Evolutionary conservation across 345 rosid genomes (phyloP).

Genomic region (Alliaria petiolata): DNA sequence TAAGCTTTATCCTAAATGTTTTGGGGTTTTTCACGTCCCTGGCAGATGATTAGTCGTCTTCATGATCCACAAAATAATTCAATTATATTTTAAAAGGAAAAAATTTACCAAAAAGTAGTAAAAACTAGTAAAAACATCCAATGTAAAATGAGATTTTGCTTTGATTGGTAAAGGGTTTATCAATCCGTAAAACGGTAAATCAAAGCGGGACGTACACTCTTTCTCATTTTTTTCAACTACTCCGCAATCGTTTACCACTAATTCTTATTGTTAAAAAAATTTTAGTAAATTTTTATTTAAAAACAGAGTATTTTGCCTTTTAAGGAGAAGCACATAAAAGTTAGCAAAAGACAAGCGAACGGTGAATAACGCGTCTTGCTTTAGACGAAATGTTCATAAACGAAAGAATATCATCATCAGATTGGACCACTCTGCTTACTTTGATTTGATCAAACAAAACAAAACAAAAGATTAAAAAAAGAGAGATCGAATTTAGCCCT

Average conservation of each 20-base stretch:
- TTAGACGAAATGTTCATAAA: constrained; percentile 2
- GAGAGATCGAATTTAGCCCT: neutral
- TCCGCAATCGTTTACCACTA: too few relatives aligned
- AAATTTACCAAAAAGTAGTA: too few relatives aligned
- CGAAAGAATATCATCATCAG: neutral
- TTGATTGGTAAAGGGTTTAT: neutral
- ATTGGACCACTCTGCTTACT: constrained; percentile 4
- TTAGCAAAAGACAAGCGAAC: neutral
- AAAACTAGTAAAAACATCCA: too few relatives aligned
- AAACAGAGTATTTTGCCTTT: neutral
- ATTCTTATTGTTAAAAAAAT: too few relatives aligned
- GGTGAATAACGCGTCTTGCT: constrained; percentile 18
- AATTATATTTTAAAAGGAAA: too few relatives aligned
- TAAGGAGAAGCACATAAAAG: neutral
- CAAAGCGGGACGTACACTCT: too few relatives aligned
- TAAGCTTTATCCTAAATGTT: constrained; percentile 3
- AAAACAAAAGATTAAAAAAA: neutral
- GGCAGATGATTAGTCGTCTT: neutral
- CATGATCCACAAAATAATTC: neutral
- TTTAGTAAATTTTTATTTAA: too few relatives aligned
- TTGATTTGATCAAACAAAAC: constrained; percentile 6
- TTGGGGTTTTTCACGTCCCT: neutral
- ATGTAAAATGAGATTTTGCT: neutral
- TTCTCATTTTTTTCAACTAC: too few relatives aligned
- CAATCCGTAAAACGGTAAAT: neutral